Evolutionary conservation across 1,139 yeast species (phyloP), one percentile per base, ranked within the genome.

Genomic region (Sugiyamaella neomexicana): DNA sequence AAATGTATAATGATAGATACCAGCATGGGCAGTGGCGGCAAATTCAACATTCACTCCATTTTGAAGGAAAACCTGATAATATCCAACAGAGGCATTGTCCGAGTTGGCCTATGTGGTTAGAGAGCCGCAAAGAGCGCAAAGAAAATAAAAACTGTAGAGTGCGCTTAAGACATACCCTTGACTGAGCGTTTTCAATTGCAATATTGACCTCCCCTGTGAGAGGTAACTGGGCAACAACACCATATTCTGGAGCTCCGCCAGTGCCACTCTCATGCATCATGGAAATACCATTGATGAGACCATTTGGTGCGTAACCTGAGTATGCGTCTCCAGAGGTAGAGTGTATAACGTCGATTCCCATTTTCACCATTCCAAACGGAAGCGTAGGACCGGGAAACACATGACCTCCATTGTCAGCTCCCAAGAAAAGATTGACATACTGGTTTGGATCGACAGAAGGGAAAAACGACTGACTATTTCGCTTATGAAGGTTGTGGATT

Each of bases 251-350:
- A 1, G 75, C 71, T 8, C 77, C 77, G 13, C 77, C 77, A 4
- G 75, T 73, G 1, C 78, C 77, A 31, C 72, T 67, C 49, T 72
- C 76, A 56, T 74, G 77, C 71, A 74, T 68, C 73, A 73, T 69
- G 2, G 76, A 72, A 39, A 74, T 63, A 7, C 75, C 77, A 20
- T 63, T 61, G 27, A 74, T 62, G 2, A 58, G 55, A 1, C 75
- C 75, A 44, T 66, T 68, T 0, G 68, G 65, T 1, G 73, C 70
- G 57, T 69, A 74, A 2, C 77, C 77, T 12, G 74, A 66, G 55
- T 69, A 73, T 10, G 72, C 68, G 55, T 72, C 69, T 12, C 69
- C 72, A 40, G 43, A 27, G 9, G 52, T 13, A 36, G 55, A 40
- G 23, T 62, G 67, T n/a, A 65, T 55, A 1, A 65, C 70, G 58